These are phyloP conservation scores for Solanum sitiens DNA, from an alignment of 257 asterid genomes.

Conservation along the genomic window DNA sequence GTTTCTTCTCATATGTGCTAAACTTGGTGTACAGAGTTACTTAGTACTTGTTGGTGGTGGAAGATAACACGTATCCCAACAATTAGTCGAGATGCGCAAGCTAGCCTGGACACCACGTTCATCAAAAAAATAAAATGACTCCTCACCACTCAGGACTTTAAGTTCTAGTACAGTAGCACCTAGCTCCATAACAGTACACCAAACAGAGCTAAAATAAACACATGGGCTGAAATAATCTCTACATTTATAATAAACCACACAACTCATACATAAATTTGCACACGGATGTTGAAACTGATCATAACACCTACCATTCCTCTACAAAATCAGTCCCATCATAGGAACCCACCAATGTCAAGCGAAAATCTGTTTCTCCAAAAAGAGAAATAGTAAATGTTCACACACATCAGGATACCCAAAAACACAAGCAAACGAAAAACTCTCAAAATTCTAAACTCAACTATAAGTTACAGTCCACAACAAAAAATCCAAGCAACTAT, in stretches of 20 bases:
- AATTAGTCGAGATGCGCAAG: no score
- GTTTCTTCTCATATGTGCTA: no score
- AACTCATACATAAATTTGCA: neutral
- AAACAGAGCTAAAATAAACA: neutral
- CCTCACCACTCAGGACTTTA: neutral
- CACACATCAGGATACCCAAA: neutral
- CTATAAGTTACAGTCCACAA: neutral
- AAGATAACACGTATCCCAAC: no score
- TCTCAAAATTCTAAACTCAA: neutral
- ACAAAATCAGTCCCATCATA: neutral
- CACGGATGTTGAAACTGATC: neutral
- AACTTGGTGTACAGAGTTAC: no score
- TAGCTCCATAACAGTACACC: neutral
- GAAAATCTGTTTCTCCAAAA: neutral
- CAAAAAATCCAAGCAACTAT: neutral
- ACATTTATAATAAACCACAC: neutral
- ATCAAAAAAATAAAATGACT: neutral
- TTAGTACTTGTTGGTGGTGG: no score
- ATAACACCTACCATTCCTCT: neutral
- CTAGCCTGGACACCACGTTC: no score
- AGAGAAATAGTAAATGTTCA: neutral
- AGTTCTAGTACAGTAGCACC: neutral
- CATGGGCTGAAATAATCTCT: neutral
- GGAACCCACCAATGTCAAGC: neutral
- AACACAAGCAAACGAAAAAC: neutral